A percentile compares a stretch with the other conserved stretches of the same genome.
These are phyloP conservation scores for Eutypa lata DNA, from an alignment of 2,329 filamentous ascomycete species.

Conservation along the genomic window DNA sequence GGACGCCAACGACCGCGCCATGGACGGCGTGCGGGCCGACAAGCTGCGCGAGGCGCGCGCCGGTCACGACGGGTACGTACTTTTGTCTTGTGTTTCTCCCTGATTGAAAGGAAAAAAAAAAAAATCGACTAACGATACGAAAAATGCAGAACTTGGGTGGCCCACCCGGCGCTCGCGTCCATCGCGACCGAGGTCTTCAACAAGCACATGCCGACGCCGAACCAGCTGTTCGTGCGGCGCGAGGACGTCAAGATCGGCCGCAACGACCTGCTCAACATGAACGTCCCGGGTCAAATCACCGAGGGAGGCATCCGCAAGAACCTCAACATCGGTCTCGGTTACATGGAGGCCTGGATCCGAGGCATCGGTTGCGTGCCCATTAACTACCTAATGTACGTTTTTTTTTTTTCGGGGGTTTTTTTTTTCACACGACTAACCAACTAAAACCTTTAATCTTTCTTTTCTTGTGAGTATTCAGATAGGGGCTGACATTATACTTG, in stretches of 20 bases:
- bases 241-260: conserved; percentile 84
- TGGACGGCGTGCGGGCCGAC: conserved; percentile 89
- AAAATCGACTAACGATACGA: conserved; percentile 4
- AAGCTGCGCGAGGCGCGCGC: conserved; percentile 95
- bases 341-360: conserved; percentile 98
- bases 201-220: conserved; percentile 96
- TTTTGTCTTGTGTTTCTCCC: not conserved
- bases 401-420: conserved; percentile 14
- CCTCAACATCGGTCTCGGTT: conserved; percentile 90
- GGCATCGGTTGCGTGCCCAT: conserved; percentile 95
- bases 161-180: conserved; percentile 83
- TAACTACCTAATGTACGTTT: conserved; percentile 81
- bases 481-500: no score
- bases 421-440: no score
- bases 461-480: no score
- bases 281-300: conserved; percentile 86
- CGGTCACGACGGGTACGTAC: conserved; percentile 76
- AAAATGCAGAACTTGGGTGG: conserved; percentile 74
- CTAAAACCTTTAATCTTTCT: no score
- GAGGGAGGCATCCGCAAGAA: conserved; percentile 97
- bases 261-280: conserved; percentile 97
- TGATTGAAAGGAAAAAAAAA: no score
- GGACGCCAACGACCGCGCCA: conserved; percentile 86
- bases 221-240: conserved; percentile 87
- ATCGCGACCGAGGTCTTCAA: conserved; percentile 95